Evolutionary conservation across 768 basidiomycete genomes (phyloP).

Genomic region (Collybia mongolica): DNA sequence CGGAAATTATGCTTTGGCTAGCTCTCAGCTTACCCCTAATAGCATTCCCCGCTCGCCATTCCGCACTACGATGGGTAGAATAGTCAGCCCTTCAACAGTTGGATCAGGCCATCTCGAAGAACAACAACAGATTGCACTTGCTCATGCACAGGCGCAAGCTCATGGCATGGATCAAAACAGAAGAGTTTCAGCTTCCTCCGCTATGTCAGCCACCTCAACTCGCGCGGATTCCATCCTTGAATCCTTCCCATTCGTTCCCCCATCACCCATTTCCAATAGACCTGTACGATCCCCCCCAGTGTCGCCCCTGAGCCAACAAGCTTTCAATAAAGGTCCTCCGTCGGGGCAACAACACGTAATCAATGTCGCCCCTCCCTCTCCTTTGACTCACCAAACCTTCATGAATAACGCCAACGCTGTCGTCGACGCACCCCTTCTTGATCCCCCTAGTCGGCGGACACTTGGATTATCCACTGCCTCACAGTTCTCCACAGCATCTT

Average conservation of each 20-base stretch:
- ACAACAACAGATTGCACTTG: constrained; percentile 65
- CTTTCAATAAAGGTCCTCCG: constrained; percentile 44
- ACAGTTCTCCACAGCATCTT: constrained; percentile 74
- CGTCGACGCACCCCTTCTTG: constrained; percentile 33
- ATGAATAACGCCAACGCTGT: constrained; percentile 19
- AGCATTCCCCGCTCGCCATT: constrained; percentile 45
- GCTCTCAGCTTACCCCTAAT: constrained; percentile 24
- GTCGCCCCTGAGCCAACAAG: constrained; percentile 67
- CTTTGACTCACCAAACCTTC: constrained; percentile 52
- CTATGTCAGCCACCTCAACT: constrained; percentile 65
- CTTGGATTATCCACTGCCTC: constrained; percentile 77
- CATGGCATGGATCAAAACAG: constrained; percentile 46
- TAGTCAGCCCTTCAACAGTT: constrained; percentile 48
- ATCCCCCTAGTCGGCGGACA: constrained; percentile 59
- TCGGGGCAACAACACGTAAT: constrained; percentile 48
- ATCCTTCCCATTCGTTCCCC: constrained; percentile 87
- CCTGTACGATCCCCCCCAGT: constrained; percentile 74
- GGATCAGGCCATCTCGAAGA: constrained; percentile 46
- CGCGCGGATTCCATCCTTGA: constrained; percentile 84
- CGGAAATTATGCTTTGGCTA: constrained; percentile 14
- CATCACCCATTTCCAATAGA: constrained; percentile 83
- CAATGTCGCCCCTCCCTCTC: constrained; percentile 47
- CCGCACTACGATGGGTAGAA: constrained; percentile 61
- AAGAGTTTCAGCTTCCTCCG: constrained; percentile 64
- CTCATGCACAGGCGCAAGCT: constrained; percentile 59